Evolutionary conservation across 2,329 filamentous ascomycete species (phyloP), one percentile per base, ranked within the genome.

Genomic region (Colletotrichum orbiculare): DNA sequence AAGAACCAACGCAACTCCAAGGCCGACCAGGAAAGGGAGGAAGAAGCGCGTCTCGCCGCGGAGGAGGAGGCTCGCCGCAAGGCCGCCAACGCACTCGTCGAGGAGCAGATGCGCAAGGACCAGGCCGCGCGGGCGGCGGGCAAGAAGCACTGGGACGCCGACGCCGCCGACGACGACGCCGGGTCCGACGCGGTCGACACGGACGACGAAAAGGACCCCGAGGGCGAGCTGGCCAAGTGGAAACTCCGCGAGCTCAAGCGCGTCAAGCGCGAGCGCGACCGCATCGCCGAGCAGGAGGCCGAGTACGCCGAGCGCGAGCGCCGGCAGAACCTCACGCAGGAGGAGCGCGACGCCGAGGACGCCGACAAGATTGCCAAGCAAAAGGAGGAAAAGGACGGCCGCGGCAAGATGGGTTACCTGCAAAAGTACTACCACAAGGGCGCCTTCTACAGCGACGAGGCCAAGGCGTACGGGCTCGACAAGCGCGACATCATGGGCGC

Each of bases 401-500:
- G 91, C 66, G 93, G 93, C 57, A 91, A 95, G 78, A 93, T 96
- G 84, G 87, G 87, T 2, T 97, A 89, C 76, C 93, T 98, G 91
- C 94, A 97, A 74, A 94, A 94, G 75, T 99, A 98, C 81, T 94
- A 93, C 78, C 96, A 99, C 83, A 95, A 94, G 80, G 96, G 96
- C 53, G 96, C 96, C 13, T 99, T 98, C 81, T 98, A 93, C 82
- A 91, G 91, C 70, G 93, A 94, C 56, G 92, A 96, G 71, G 85
- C 89, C 55, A 88, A 89, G 70, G 88, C 88, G 13, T 88, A 92
- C 68, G 92, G 93, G 1, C 82, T 97, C 49, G 89, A 92, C 68
- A 86, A 90, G 73, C 85, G 96, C 50, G 92, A 97, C 74, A 84
- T 97, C 69, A 97, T 97, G 88, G 94, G 94, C 12, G 87, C 90